Conservation (phyloP, 305 asterid genomes). For the Caryopteris hybrid region DNA sequence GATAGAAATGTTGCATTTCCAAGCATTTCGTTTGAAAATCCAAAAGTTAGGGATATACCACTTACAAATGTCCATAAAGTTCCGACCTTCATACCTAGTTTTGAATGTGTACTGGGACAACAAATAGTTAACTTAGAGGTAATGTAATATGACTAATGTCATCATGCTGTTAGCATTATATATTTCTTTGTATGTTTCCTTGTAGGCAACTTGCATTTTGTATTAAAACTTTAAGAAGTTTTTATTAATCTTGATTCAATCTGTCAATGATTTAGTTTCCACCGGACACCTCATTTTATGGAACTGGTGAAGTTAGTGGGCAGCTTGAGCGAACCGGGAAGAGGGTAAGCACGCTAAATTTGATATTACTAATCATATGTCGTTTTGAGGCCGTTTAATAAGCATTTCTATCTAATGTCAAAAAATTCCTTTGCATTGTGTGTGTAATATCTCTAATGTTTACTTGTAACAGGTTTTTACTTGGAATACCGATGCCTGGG, state of each 20-base stretch:
- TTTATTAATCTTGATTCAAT: constrained; percentile 6
- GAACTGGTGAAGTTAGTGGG: constrained; percentile 98
- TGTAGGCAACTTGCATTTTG: not conserved
- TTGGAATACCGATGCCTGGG: constrained; percentile 98
- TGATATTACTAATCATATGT: not conserved
- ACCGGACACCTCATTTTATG: constrained; percentile 78
- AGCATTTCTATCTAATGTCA: not conserved
- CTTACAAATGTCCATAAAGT: constrained; percentile 29
- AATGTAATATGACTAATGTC: constrained; percentile 2
- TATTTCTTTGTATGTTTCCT: not conserved
- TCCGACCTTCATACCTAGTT: constrained; percentile 67
- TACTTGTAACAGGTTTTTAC: constrained; percentile 54
- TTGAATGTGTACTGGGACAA: constrained; percentile 56
- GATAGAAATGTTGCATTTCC: constrained; percentile 77
- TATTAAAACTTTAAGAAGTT: not conserved
- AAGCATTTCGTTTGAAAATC: constrained; percentile 64
- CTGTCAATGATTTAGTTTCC: constrained; percentile 58
- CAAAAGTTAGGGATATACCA: constrained; percentile 71
- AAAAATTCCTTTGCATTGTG: not conserved
- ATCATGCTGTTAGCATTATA: not conserved
- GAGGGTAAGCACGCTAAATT: constrained; percentile 49
- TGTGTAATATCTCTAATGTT: not conserved
- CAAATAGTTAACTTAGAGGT: constrained; percentile 78
- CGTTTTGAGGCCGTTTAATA: not conserved
- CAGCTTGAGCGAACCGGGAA: constrained; percentile 96